phyloP scores from a whole-genome alignment of 768 basidiomycete species.

The Tricholoma sp. region DNA sequence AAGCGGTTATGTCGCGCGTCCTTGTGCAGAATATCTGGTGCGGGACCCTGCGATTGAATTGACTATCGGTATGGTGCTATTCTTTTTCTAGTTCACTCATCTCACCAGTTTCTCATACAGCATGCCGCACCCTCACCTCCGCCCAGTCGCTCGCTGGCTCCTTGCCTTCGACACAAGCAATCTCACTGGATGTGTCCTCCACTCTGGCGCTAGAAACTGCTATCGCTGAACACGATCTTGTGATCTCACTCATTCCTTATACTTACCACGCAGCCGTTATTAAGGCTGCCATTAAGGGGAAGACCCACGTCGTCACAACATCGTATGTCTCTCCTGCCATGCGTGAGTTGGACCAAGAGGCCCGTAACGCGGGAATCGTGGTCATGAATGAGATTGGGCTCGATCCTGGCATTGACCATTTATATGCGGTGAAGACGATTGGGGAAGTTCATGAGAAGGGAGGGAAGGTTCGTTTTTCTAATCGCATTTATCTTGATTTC shows the following conservation, averaged over 20 bases:
- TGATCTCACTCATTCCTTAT: constrained; percentile 97
- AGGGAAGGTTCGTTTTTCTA: constrained; percentile 65
- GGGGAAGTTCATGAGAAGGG: constrained; percentile 91
- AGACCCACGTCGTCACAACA: constrained; percentile 94
- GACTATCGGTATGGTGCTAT: constrained; percentile 62
- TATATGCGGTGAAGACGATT: constrained; percentile 93
- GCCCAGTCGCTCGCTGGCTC: constrained; percentile 65
- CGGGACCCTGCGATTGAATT: constrained; percentile 77
- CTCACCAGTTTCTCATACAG: constrained; percentile 28
- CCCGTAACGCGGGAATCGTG: constrained; percentile 83
- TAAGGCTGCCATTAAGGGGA: constrained; percentile 83
- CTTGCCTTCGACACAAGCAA: constrained; percentile 42
- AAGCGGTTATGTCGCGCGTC: constrained; percentile 91
- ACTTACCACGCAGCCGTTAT: constrained; percentile 87
- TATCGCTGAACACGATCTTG: constrained; percentile 84
- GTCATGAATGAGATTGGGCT: constrained; percentile 98
- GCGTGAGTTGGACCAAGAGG: constrained; percentile 77
- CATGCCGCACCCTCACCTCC: constrained; percentile 80
- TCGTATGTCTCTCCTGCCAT: constrained; percentile 92
- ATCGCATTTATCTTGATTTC: background rate
- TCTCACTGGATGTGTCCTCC: background rate
- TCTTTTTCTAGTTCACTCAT: background rate
- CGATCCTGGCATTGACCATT: constrained; percentile 91
- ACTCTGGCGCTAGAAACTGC: constrained; percentile 72
- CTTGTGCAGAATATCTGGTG: constrained; percentile 93